Conservation (phyloP, 495 filamentous ascomycete species). For the Hypoxylon cercidicola region DNA sequence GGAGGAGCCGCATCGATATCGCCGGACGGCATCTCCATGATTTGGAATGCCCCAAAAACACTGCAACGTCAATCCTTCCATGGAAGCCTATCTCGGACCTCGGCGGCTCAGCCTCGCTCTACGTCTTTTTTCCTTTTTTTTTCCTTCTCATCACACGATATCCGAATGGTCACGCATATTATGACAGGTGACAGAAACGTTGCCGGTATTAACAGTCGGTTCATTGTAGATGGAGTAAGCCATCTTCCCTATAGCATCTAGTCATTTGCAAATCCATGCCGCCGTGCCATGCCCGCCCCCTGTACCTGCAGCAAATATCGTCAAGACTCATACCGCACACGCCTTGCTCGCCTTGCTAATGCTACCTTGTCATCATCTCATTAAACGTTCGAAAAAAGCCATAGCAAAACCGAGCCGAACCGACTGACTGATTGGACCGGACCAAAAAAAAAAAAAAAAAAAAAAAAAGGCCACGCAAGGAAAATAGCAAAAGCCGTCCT, state of each 20-base stretch:
- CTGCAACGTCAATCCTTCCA: constrained; percentile 23
- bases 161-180: constrained; percentile 1
- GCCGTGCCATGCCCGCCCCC: not conserved
- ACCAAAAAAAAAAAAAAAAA: constrained; percentile 23
- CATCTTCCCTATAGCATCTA: constrained; percentile 37
- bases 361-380: constrained; percentile 42
- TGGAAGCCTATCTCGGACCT: constrained; percentile 5
- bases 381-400: constrained; percentile 39
- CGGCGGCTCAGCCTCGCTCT: constrained; percentile 33
- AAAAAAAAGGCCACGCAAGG: constrained; percentile 13
- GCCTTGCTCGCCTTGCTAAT: constrained; percentile 29
- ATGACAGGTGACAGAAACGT: not conserved
- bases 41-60: constrained; percentile 7
- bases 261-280: constrained; percentile 36
- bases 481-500: constrained; percentile 27
- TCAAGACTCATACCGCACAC: constrained; percentile 22
- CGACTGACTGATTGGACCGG: constrained; percentile 27
- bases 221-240: constrained; percentile 26
- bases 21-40: not conserved
- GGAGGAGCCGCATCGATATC: constrained; percentile 9
- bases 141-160: not conserved
- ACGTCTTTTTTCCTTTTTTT: no score
- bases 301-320: constrained; percentile 6
- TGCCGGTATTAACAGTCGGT: constrained; percentile 42
- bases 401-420: constrained; percentile 25